These are phyloP conservation scores for Forsythia suspensa DNA, from an alignment of 257 asterid genomes.

Conservation along the genomic window DNA sequence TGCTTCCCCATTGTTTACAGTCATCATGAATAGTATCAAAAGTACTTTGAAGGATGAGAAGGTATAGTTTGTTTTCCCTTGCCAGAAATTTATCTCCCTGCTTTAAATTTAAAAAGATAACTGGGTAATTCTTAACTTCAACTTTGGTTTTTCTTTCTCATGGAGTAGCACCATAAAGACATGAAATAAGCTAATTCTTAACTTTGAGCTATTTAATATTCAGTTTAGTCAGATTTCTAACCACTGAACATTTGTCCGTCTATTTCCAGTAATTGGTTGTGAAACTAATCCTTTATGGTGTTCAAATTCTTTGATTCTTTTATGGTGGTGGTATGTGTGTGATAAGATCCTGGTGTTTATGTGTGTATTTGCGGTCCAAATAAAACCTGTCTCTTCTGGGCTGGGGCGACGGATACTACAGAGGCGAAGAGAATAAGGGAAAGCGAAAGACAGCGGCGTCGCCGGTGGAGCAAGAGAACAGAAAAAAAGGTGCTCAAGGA, in stretches of 20 bases:
- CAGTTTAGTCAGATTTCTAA: neutral
- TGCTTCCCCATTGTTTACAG: constrained; percentile 53
- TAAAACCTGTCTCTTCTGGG: too few relatives aligned
- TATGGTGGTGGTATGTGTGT: neutral
- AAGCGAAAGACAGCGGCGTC: too few relatives aligned
- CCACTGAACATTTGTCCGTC: neutral
- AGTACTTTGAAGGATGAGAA: constrained; percentile 79
- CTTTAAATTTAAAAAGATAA: neutral
- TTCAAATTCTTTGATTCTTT: too few relatives aligned
- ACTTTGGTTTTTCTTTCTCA: neutral
- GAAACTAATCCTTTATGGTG: neutral
- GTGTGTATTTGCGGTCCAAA: too few relatives aligned
- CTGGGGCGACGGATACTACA: too few relatives aligned
- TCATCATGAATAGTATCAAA: constrained; percentile 61
- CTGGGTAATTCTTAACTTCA: neutral
- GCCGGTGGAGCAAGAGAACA: too few relatives aligned
- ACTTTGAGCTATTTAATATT: neutral
- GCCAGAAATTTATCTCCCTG: constrained; percentile 9
- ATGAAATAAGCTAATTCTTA: neutral
- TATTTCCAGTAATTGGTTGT: too few relatives aligned
- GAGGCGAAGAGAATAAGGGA: too few relatives aligned
- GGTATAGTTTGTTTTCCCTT: constrained; percentile 41
- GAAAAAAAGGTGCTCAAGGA: too few relatives aligned
- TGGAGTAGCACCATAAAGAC: constrained; percentile 3
- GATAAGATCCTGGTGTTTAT: too few relatives aligned